Conservation (phyloP, 345 rosid genomes). For the Linum trigynum region DNA sequence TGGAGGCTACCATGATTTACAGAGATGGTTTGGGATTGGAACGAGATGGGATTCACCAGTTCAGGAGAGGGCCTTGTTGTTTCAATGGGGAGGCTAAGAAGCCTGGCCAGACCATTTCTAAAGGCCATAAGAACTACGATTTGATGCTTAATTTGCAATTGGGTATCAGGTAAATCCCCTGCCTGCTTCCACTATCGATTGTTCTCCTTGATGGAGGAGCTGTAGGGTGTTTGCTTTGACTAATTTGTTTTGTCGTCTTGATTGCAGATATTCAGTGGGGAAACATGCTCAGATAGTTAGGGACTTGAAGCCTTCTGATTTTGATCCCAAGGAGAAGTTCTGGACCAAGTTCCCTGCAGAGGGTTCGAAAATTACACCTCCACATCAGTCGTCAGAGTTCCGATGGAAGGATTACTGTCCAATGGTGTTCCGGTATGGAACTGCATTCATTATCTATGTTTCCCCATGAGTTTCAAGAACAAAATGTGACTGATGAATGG, state of each 20-base stretch:
- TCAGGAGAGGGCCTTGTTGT: constrained; percentile 65
- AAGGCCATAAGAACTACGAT: constrained; percentile 93
- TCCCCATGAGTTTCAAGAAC: neutral
- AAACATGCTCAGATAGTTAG: constrained; percentile 56
- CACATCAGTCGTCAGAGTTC: constrained; percentile 82
- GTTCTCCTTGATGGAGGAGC: neutral
- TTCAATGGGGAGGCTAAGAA: constrained; percentile 60
- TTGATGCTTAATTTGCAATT: constrained; percentile 92
- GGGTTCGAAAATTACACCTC: constrained; percentile 88
- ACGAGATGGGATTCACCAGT: constrained; percentile 51
- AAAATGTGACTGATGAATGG: neutral
- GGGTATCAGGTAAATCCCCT: constrained; percentile 64
- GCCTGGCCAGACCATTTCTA: constrained; percentile 80
- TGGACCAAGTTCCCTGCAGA: constrained; percentile 95
- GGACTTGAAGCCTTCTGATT: constrained; percentile 55
- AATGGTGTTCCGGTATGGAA: constrained; percentile 66
- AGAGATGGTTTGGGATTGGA: constrained; percentile 44
- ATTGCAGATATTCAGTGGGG: constrained; percentile 68
- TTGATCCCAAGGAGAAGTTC: constrained; percentile 92
- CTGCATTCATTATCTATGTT: neutral
- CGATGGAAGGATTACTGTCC: constrained; percentile 99
- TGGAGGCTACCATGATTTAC: constrained; percentile 60
- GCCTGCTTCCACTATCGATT: neutral
- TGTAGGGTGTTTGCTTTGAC: neutral
- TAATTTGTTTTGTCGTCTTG: constrained; percentile 2